These are phyloP conservation scores for Neonectria punicea DNA, from an alignment of 2,329 filamentous ascomycete genomes.

Conservation along the genomic window DNA sequence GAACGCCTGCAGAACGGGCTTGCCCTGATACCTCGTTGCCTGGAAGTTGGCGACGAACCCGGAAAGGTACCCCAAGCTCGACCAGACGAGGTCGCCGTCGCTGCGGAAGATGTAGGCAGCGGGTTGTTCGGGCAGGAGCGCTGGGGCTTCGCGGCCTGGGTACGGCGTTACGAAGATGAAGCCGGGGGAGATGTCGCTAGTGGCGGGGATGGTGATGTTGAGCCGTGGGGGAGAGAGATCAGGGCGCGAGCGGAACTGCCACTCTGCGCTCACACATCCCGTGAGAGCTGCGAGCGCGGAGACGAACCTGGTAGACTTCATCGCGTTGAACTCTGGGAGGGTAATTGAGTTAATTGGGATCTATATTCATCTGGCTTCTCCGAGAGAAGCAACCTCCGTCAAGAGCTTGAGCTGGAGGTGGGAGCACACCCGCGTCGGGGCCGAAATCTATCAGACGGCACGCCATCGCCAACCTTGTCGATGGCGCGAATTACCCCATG, in stretches of 20 bases:
- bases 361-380: neutral
- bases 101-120: conserved; percentile 65
- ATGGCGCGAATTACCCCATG: conserved; percentile 14
- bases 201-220: conserved; percentile 54
- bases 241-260: conserved; percentile 37
- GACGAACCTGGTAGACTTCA: conserved; percentile 12
- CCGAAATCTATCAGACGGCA: conserved; percentile 10
- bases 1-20: conserved; percentile 63
- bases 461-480: conserved; percentile 14
- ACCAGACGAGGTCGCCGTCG: conserved; percentile 67
- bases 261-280: conserved; percentile 26
- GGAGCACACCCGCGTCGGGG: neutral
- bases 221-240: conserved; percentile 37
- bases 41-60: conserved; percentile 65
- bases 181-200: conserved; percentile 51
- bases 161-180: conserved; percentile 56
- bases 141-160: conserved; percentile 44
- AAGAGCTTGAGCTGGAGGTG: neutral
- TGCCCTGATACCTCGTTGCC: conserved; percentile 57
- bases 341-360: neutral
- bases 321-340: neutral
- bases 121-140: conserved; percentile 59
- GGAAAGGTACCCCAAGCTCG: conserved; percentile 61
- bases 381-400: neutral
- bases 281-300: conserved; percentile 7